Evolutionary conservation across 2,329 filamentous ascomycete genomes (phyloP), one percentile per base, ranked within the genome.

Genomic region (Xylariaceae sp.): DNA sequence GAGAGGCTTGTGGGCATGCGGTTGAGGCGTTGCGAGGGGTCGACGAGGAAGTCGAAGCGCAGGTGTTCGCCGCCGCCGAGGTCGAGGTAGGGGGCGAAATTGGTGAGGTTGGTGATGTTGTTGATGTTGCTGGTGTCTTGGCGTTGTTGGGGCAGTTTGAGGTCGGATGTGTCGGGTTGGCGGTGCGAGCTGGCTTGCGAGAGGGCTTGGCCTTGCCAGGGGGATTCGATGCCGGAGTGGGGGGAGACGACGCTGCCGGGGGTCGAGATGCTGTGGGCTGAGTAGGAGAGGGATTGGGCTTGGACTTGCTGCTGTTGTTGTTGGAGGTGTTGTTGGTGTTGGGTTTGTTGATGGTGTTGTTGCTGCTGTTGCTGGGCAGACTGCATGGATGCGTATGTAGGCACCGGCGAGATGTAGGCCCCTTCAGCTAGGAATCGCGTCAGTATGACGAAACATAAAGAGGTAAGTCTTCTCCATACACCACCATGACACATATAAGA

Each of bases 31-130:
- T 84, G 81, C 5, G 81, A 79, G 39, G 81, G 75, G 60, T 87
- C 85, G 1, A 93, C 78, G 1, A 94, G 77, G 65, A 92, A 92
- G 59, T 86, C 87, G 37, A 94, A 82, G 4, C 86, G 87, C 7
- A 92, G 78, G 51, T 86, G 82, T 69, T 92, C 89, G 23, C 68
- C 68, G 0, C 82, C 77, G 2, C 82, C 81, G 59, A 89, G 75
- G 45, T 88, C 82, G 1, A 88, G 71, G 45, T 80, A 80, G 58
- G 86, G 83, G 15, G 77, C 72, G 53, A 80, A 74, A 17, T 79
- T 80, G 75, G 5, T 77, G 76, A 65, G 82, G 82, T 67, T 80
- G 80, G 62, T 71, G 77, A 56, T 76, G 70, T 60, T 70, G 60
- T 57, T 67, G 73, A 63, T 67, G 55, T 74, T 61, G 62, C 54